phyloP scores from a whole-genome alignment of 192 early-diverging fungal species.

The Spizellomyces sp. region DNA sequence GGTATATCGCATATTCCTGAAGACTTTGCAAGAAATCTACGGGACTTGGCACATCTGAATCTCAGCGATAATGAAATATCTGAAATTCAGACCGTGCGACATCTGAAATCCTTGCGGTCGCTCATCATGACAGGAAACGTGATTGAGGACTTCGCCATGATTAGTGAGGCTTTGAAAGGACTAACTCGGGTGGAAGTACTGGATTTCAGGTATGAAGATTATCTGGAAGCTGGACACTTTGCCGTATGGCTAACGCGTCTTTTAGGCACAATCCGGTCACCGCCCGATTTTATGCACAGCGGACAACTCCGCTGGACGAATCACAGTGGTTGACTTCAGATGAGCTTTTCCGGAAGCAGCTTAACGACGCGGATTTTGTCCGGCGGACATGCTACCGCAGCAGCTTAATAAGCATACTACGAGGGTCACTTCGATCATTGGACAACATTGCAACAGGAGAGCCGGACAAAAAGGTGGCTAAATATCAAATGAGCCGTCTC shows the following conservation, averaged over 20 bases:
- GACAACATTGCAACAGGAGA: slow-evolving; percentile 20
- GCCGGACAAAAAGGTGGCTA: slow-evolving; percentile 11
- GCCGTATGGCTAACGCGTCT: neutral
- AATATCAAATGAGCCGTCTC: slow-evolving; percentile 16
- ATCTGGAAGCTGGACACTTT: neutral
- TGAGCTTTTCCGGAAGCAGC: slow-evolving; percentile 21
- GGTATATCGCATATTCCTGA: slow-evolving; percentile 16
- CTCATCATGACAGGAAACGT: slow-evolving; percentile 16
- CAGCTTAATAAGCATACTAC: slow-evolving; percentile 8
- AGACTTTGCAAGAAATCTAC: neutral
- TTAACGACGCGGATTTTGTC: slow-evolving; percentile 27
- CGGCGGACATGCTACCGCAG: slow-evolving; percentile 27
- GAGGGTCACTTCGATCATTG: slow-evolving; percentile 19
- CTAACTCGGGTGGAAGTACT: slow-evolving; percentile 15
- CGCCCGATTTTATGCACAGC: slow-evolving; percentile 3
- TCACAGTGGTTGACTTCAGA: slow-evolving; percentile 14
- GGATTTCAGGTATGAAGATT: slow-evolving; percentile 26
- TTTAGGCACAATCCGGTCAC: slow-evolving; percentile 29
- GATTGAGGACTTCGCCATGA: slow-evolving; percentile 17
- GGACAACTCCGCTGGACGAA: neutral
- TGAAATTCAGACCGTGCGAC: neutral
- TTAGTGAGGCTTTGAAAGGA: neutral
- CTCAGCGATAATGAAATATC: slow-evolving; percentile 22
- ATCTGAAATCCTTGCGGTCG: slow-evolving; percentile 17
- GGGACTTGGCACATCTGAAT: slow-evolving; percentile 22